Evolutionary conservation across 2,329 filamentous ascomycete genomes (phyloP), one percentile per base, ranked within the genome.

Genomic region (Cordyceps fumosorosea): DNA sequence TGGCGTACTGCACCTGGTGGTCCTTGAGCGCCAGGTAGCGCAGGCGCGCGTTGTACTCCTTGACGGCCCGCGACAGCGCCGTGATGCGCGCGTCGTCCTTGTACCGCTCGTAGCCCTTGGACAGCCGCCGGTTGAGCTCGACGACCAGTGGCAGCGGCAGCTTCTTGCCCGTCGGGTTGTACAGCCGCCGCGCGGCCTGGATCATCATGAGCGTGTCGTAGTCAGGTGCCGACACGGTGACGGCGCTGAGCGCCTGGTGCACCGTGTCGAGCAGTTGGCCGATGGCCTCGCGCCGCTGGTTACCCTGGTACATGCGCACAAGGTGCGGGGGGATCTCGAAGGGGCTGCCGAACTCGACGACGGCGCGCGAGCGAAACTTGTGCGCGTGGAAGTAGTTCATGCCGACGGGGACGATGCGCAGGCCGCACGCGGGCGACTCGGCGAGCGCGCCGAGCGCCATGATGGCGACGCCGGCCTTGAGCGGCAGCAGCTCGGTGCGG

Each of bases 311-410:
- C 75, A 91, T 87, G 65, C 93, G 84, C 5, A 97, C 91, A 40
- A 97, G 78, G 69, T 96, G 89, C 22, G 80, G 79, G 0, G 92
- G 89, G 11, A 98, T 87, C 67, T 96, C 90, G 65, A 98, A 88
- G 0, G 95, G 92, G 29, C 86, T 88, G 10, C 95, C 95, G 69
- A 98, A 99, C 72, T 99, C 95, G 64, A 98, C 88, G 5, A 99
- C 93, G 42, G 93, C 95, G 72, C 95, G 86, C 66, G 93, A 98
- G 52, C 93, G 89, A 76, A 99, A 99, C 75, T 98, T 99, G 81
- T 99, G 93, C 0, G 93, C 90, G 75, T 98, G 93, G 77, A 99
- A 99, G 76, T 99, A 99, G 76, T 99, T 99, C 93, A 99, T 97
- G 69, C 93, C 93, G 57, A 95, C 93, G 3, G 95, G 95, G 26